Base-by-base conservation (phyloP, 2,329 filamentous ascomycete genomes). In the Graphilbum ipis-grandicollis region DNA sequence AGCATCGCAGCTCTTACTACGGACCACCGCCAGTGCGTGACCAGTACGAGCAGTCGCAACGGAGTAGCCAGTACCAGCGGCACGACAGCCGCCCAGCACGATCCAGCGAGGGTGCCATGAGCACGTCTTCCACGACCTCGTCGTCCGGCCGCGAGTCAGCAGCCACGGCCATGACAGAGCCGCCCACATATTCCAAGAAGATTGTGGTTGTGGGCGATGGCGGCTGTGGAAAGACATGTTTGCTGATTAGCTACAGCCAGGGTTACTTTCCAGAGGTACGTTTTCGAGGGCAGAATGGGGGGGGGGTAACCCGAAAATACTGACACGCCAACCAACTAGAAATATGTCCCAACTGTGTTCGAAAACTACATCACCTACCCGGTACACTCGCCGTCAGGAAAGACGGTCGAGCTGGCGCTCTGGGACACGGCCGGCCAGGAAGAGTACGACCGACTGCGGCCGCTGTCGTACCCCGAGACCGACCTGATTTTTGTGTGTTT, bases 341-440 rank as follows among this genome's bases (percentile, higher is more conserved):
- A 94, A 96, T 98, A 98, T 52, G 90, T 98, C 30, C 90, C 90
- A 4, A 98, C 90, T 2, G 90, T 98, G 36, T 98, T 98, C 57
- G 90, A 98, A 55, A 98, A 98, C 66, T 98, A 98, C 71, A 96
- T 98, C 62, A 94, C 90, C 38, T 88, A 93, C 57, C 92, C 88
- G 39, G 80, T 77, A 41, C 90, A 98, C 60, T 74, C 76, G 45
- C 73, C 76, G 32, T 82, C 79, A 12, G 86, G 88, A 52, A 96
- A 94, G 68, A 86, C 79, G 40, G 85, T 98, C 47, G 90, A 98
- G 63, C 73, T 98, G 43, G 90, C 90, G 30, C 71, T 98, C 36
- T 98, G 90, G 90, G 90, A 98, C 60, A 98, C 90, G 21, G 90
- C 90, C 49, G 90, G 90, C 29, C 90, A 98, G 60, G 90, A 98